A percentile compares a stretch with the other conserved stretches of the same genome.
Evolutionary conservation across 1,284 basidiomycete species (phyloP).

Genomic region (Apiotrichum veenhuisii): DNA sequence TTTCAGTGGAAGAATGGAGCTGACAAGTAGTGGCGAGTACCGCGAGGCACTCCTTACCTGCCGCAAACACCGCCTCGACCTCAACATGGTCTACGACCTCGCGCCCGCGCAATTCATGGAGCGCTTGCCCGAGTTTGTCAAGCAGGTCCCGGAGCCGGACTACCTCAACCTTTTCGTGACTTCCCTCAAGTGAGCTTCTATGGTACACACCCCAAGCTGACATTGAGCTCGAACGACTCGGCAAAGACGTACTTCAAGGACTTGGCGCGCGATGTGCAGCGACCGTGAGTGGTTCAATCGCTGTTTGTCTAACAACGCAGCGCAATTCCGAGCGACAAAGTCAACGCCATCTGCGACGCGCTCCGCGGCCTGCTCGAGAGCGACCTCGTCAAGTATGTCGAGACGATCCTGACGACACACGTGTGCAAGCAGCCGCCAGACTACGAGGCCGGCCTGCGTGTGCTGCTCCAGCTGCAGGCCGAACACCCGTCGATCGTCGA

Average conservation of each 20-base stretch:
- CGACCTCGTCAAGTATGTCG: constrained; percentile 76
- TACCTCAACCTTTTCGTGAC: constrained; percentile 91
- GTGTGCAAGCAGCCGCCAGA: constrained; percentile 89
- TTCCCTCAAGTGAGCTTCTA: constrained; percentile 67
- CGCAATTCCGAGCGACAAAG: constrained; percentile 46
- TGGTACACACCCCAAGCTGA: constrained; percentile 2
- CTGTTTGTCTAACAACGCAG: background rate
- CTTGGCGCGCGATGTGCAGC: constrained; percentile 20
- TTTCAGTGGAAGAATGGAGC: background rate
- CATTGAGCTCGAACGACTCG: constrained; percentile 24
- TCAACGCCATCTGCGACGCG: constrained; percentile 73
- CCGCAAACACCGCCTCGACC: constrained; percentile 87
- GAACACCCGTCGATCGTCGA: constrained; percentile 74
- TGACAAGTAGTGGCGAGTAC: constrained; percentile 54
- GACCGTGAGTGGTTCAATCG: constrained; percentile 13
- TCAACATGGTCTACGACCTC: constrained; percentile 82
- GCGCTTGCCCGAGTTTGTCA: constrained; percentile 64
- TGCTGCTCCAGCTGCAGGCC: constrained; percentile 75
- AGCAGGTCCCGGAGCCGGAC: constrained; percentile 84
- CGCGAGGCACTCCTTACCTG: constrained; percentile 84
- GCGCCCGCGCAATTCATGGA: constrained; percentile 65
- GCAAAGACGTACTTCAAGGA: constrained; percentile 30
- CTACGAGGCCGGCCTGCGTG: constrained; percentile 74
- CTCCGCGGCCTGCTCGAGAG: constrained; percentile 70
- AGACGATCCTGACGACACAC: constrained; percentile 86